These are phyloP conservation scores for Phyllosticta citribraziliensis DNA, from an alignment of 2,329 filamentous ascomycete species.

Conservation along the genomic window DNA sequence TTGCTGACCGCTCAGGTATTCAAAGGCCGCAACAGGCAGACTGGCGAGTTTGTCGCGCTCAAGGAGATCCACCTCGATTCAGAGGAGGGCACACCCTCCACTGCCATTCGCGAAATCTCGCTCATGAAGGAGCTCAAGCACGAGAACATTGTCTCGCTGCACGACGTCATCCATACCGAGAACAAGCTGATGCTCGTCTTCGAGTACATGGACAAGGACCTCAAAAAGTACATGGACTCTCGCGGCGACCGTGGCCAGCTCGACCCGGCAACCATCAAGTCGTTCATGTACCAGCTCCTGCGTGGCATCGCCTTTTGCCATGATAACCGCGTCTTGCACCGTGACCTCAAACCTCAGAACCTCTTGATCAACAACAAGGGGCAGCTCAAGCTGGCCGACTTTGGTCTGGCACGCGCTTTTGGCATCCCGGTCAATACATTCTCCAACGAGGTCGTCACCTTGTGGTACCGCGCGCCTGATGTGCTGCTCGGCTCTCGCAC, in stretches of 20 bases:
- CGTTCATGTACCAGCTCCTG: constrained; percentile 97
- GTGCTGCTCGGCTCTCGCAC: constrained; percentile 88
- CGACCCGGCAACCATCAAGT: constrained; percentile 87
- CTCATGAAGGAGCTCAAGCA: constrained; percentile 99
- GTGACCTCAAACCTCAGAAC: constrained; percentile 93
- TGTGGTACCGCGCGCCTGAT: constrained; percentile 96
- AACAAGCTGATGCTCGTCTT: constrained; percentile 99
- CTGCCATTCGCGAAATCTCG: constrained; percentile 95
- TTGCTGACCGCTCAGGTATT: constrained; percentile 61
- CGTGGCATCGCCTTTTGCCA: constrained; percentile 97
- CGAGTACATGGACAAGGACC: constrained; percentile 95
- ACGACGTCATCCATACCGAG: constrained; percentile 99
- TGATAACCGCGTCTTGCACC: constrained; percentile 90
- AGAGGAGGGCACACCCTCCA: constrained; percentile 94
- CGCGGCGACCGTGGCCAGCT: constrained; percentile 81
- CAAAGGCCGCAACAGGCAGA: constrained; percentile 95
- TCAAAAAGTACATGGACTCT: constrained; percentile 98
- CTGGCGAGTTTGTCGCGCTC: constrained; percentile 88
- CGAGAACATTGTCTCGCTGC: constrained; percentile 92
- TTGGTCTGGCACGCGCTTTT: constrained; percentile 86
- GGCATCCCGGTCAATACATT: constrained; percentile 98
- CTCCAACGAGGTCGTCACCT: constrained; percentile 92
- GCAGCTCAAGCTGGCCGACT: constrained; percentile 85
- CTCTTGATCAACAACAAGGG: constrained; percentile 89
- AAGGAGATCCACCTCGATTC: constrained; percentile 99